Base-by-base conservation (phyloP, 2,329 filamentous ascomycete species). In the Nothopassalora personata region DNA sequence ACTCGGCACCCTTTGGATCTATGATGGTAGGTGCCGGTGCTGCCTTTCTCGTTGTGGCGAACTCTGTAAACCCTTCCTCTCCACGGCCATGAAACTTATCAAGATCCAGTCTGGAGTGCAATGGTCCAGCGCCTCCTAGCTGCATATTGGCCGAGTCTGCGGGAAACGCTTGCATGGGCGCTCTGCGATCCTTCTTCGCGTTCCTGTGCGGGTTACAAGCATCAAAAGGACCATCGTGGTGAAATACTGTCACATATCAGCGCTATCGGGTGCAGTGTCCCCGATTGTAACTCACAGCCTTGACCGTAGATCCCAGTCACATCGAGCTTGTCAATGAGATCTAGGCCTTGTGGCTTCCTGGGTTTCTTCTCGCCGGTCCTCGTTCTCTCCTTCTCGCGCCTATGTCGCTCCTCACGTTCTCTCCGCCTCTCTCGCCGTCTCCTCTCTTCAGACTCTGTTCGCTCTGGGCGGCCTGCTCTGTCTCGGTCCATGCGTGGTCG, bases 221-320 rank as follows among this genome's bases (percentile, higher is more conserved):
- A 75, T 99, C 94, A 69, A 97, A 99, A 4, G 94, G 94, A 0
- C 94, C 94, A 70, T 97, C 94, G 71, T 99, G 94, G 70, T 99
- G 94, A 76, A 97, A 96, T 66, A 96, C 91, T 96, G 69, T 15
- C 59, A 53, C 27, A 19, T 48, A 60, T 65, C 58, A 67, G 56
- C 18, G 31, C 11, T 39, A 13, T 45, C 31, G 33, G 43, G 23
- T 27, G 6, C 36, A 30, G 62, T 43, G 8, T 47, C 56, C 56
- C 46, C 28, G 46, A 23, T 23, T 34, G 23, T n/a, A 27, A 11
- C 23, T 51, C 80, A 95, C 91, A 79, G 76, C 93, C 92, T 68
- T 89, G 90, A 58, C 94, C 93, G 71, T 96, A 97, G 67, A 97
- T 95, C 73, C 92, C 92, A 4, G 92, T 97, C 63, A 94, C 92